phyloP scores from a whole-genome alignment of 768 basidiomycete genomes.

The Glaciozyma martinii region DNA sequence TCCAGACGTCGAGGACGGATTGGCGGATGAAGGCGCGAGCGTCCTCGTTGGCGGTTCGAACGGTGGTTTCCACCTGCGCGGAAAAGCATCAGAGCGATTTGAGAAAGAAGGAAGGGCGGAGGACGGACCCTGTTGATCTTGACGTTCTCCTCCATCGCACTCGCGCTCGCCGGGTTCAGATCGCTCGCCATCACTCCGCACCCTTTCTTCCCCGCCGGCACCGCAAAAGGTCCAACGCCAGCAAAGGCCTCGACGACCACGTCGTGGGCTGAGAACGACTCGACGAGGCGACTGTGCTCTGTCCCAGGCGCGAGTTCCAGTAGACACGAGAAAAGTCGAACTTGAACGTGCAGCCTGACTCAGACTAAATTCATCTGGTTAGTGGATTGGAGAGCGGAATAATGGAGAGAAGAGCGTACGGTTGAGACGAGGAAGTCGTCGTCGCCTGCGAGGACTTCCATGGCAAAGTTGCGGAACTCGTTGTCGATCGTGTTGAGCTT shows the following conservation, averaged over 20 bases:
- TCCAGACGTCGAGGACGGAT: conserved; percentile 49
- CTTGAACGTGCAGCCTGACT: conserved; percentile 74
- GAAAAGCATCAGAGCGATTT: conserved; percentile 9
- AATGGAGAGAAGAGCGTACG: conserved; percentile 46
- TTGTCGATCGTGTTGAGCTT: conserved; percentile 78
- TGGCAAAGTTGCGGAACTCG: conserved; percentile 84
- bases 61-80: conserved; percentile 57
- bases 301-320: conserved; percentile 91
- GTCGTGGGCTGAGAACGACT: conserved; percentile 56
- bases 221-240: conserved; percentile 90
- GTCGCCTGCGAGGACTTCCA: conserved; percentile 93
- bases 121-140: conserved; percentile 61
- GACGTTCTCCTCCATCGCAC: conserved; percentile 66
- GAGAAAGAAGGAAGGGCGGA: neutral
- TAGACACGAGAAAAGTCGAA: conserved; percentile 95
- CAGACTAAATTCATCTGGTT: conserved; percentile 58
- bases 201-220: conserved; percentile 89
- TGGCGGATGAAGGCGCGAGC: conserved; percentile 73
- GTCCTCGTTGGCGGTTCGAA: conserved; percentile 70
- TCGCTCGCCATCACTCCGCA: conserved; percentile 76
- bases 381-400: neutral
- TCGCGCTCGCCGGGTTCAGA: conserved; percentile 77
- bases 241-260: conserved; percentile 91
- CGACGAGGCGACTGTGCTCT: conserved; percentile 80
- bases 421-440: conserved; percentile 76